phyloP scores from a whole-genome alignment of 2,329 filamentous ascomycete genomes.

The Fusarium concolor region DNA sequence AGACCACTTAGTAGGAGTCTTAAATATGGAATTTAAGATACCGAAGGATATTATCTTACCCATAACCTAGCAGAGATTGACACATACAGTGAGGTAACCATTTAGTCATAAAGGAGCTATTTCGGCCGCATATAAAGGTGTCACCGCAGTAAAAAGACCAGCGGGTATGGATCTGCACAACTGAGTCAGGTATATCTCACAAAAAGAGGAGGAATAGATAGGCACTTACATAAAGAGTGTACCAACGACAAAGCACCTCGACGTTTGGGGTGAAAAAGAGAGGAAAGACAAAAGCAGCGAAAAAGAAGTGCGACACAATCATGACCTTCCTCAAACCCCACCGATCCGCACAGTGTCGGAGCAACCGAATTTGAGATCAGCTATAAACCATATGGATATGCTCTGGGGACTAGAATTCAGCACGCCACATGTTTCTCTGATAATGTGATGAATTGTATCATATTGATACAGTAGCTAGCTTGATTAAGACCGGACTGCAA shows the following conservation, averaged over 20 bases:
- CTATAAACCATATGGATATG: no score
- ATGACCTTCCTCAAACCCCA: neutral
- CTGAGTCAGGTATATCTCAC: neutral
- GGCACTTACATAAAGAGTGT: neutral
- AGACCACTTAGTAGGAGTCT: neutral
- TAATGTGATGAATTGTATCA: no score
- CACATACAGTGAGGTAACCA: neutral
- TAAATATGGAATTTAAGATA: neutral
- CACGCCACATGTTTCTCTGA: no score
- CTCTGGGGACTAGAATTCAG: no score
- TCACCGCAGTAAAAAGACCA: neutral
- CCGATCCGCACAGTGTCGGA: neutral
- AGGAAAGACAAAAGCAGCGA: neutral
- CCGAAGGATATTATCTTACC: neutral
- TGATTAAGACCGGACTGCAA: no score
- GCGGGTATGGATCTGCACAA: neutral
- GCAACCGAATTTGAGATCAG: no score
- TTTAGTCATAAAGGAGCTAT: neutral
- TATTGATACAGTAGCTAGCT: no score
- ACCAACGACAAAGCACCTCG: neutral
- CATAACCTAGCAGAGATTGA: neutral
- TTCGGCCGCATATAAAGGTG: neutral
- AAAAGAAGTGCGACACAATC: neutral
- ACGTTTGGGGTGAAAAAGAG: neutral
- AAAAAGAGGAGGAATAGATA: neutral